These are phyloP conservation scores for Lepidium sativum DNA, from an alignment of 345 rosid genomes.

Conservation along the genomic window DNA sequence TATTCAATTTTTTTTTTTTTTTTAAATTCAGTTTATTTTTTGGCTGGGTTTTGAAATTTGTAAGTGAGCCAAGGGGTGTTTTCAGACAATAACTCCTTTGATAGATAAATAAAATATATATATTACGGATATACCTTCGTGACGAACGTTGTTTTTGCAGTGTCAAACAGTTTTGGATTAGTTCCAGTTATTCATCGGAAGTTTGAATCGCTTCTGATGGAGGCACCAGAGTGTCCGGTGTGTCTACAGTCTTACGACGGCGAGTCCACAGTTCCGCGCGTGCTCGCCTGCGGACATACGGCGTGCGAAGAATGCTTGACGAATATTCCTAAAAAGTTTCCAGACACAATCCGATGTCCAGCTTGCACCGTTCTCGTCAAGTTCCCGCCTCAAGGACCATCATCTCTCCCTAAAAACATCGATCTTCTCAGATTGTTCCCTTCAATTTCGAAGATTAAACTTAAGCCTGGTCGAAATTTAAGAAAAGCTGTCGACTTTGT, in stretches of 20 bases:
- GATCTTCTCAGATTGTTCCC: conserved; percentile 57
- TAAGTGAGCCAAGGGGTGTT: no score
- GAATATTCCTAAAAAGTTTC: conserved; percentile 51
- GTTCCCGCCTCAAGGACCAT: conserved; percentile 61
- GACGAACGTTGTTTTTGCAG: no score
- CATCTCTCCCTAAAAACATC: conserved; percentile 74
- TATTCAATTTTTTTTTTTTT: no score
- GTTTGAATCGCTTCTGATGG: conserved; percentile 27
- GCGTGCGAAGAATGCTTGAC: conserved; percentile 69
- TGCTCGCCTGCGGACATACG: conserved; percentile 76
- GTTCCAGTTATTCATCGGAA: neutral
- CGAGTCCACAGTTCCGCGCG: conserved; percentile 56
- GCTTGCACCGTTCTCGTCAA: conserved; percentile 84
- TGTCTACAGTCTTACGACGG: conserved; percentile 68
- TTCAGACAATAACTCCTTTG: no score
- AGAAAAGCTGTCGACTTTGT: conserved; percentile 27
- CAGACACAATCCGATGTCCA: conserved; percentile 71
- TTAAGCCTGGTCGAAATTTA: neutral
- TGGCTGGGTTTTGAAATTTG: no score
- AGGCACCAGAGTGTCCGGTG: conserved; percentile 83
- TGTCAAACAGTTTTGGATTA: no score
- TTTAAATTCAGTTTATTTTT: no score
- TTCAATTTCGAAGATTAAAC: conserved; percentile 3
- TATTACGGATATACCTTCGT: no score
- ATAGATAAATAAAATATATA: no score